Evolutionary conservation across 805 yeast species (phyloP).

Genomic region (Ogataea saltuana): DNA sequence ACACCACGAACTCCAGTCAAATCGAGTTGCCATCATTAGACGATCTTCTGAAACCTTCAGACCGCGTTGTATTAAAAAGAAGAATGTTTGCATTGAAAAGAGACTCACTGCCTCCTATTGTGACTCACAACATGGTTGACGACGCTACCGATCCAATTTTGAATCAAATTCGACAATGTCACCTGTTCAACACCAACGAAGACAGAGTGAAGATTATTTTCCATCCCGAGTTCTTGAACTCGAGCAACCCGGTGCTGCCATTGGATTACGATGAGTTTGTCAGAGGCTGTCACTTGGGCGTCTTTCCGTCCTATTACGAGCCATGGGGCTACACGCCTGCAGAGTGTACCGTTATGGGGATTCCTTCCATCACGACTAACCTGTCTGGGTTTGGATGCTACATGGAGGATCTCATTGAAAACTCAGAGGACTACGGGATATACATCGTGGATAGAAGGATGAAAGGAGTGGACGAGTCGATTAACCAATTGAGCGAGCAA

Average conservation of each 20-base stretch:
- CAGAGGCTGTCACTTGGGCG: slow-evolving; percentile 96
- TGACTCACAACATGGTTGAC: slow-evolving; percentile 94
- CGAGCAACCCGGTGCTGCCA: slow-evolving; percentile 90
- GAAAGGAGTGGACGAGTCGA: slow-evolving; percentile 90
- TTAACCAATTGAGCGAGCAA: slow-evolving; percentile 82
- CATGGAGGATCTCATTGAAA: slow-evolving; percentile 96
- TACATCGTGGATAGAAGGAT: slow-evolving; percentile 94
- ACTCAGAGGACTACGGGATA: slow-evolving; percentile 93
- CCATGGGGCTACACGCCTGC: slow-evolving; percentile 99
- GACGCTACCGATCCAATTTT: slow-evolving; percentile 89
- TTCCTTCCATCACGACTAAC: slow-evolving; percentile 95
- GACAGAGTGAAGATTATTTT: slow-evolving; percentile 94
- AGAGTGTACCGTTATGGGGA: slow-evolving; percentile 99
- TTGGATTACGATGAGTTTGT: slow-evolving; percentile 97
- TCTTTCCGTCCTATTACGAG: slow-evolving; percentile 96
- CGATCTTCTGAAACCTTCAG: slow-evolving; percentile 82
- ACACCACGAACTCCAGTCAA: slow-evolving; percentile 44
- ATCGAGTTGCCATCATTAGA: slow-evolving; percentile 67
- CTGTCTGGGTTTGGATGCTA: slow-evolving; percentile 97
- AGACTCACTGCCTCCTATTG: slow-evolving; percentile 89
- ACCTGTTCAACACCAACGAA: slow-evolving; percentile 82
- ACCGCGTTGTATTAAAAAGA: slow-evolving; percentile 84
- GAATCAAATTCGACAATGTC: slow-evolving; percentile 88
- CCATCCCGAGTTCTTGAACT: slow-evolving; percentile 96
- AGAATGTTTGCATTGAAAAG: slow-evolving; percentile 92